Base-by-base conservation (phyloP, 2,329 filamentous ascomycete species). In the Aureobasidium sp. region DNA sequence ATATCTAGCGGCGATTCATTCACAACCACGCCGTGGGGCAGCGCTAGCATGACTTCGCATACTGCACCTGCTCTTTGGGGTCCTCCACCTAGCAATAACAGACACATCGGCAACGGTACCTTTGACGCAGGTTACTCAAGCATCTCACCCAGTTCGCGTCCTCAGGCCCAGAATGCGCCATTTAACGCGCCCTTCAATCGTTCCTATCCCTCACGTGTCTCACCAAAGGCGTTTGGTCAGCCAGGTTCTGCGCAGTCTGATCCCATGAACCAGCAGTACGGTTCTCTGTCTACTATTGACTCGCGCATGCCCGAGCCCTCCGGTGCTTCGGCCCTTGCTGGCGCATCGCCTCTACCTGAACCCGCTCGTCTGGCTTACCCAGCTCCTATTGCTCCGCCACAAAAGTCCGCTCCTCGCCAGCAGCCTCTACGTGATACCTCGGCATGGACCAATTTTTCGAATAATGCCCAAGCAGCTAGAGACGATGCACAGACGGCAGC, bases 91-190 rank as follows among this genome's bases (percentile, higher is more conserved):
- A 84, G 84, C 61, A 87, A 83, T 67, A 86, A 89, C 66, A 82
- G 86, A 60, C 86, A 84, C 12, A 84, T 92, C 24, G 89, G 89
- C 3, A 92, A 92, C 71, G 89, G 89, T 47, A 90, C 88, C 0
- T 92, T 92, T 69, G 85, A 83, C 62, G 80, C 84, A 13, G 84
- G 85, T 66, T 78, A 87, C 57, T 81, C 79, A 32, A 77, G 78
- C 48, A 71, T 80, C 20, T 74, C 81, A 13, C 76, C 77, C 59
- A 72, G 78, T 53, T 72, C 67, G 62, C 74, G 69, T 32, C 66
- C 71, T 63, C 72, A 78, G n/a, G 59, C 48, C 43, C 67, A 63
- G 43, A 47, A 56, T 10, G 59, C 57, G 44, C 43, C 59, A 39
- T 62, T 63, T 39, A 59, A 57, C 47, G 63, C 72, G 47, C 70